Percentiles rank a stretch among this genome's conserved stretches.
phyloP scores from a whole-genome alignment of 2,329 filamentous ascomycete genomes.

The Monosporascus ibericus region DNA sequence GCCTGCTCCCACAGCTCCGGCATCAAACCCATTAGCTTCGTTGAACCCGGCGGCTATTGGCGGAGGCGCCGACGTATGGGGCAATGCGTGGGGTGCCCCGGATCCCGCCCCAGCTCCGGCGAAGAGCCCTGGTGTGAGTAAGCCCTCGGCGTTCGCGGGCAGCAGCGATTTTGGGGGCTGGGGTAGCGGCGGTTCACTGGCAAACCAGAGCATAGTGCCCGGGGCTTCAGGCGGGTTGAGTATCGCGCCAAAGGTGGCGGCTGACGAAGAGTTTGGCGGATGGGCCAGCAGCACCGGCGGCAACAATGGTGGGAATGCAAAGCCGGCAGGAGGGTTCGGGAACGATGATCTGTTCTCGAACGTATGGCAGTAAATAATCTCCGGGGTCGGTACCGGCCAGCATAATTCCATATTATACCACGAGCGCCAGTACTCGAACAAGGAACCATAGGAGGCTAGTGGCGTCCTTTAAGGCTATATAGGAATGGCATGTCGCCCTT shows the following conservation, averaged over 20 bases:
- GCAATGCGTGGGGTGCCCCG: constrained; percentile 76
- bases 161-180: constrained; percentile 56
- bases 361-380: constrained; percentile 68
- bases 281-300: constrained; percentile 70
- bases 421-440: too few species aligned
- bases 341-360: constrained; percentile 92
- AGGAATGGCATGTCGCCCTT: too few species aligned
- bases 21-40: constrained; percentile 28
- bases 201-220: constrained; percentile 54
- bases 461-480: too few species aligned
- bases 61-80: constrained; percentile 69
- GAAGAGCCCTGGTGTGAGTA: constrained; percentile 52
- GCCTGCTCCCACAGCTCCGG: constrained; percentile 33
- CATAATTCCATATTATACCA: neutral
- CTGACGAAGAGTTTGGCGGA: constrained; percentile 93
- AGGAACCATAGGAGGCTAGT: too few species aligned
- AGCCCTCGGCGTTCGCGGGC: constrained; percentile 38
- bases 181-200: constrained; percentile 46
- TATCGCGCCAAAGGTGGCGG: constrained; percentile 62
- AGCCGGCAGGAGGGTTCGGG: constrained; percentile 55
- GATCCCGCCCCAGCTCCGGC: constrained; percentile 45
- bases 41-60: constrained; percentile 35
- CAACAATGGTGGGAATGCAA: constrained; percentile 35
- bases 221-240: constrained; percentile 61
- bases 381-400: neutral